A percentile compares a stretch with the other conserved stretches of the same genome.
Evolutionary conservation across 179 eudicot genomes (phyloP).

Genomic region (Amaranthus tricolor): DNA sequence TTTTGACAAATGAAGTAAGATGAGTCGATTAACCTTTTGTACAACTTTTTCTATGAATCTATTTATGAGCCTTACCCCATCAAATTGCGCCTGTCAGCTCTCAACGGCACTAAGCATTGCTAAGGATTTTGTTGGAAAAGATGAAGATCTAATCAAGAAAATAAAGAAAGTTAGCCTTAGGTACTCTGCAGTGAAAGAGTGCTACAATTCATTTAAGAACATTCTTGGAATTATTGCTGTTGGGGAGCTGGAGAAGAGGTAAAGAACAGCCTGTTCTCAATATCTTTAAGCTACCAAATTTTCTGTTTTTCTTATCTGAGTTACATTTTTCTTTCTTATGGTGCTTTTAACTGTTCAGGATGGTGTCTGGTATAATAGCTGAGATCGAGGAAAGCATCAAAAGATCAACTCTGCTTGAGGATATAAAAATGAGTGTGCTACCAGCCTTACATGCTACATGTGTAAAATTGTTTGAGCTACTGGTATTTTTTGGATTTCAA

Average conservation of each 20-base stretch:
- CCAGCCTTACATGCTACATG: slow-evolving; percentile 70
- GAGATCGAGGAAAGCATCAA: slow-evolving; percentile 79
- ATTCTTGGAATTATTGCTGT: slow-evolving; percentile 66
- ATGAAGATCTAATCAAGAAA: slow-evolving; percentile 55
- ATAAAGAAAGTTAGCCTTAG: slow-evolving; percentile 64
- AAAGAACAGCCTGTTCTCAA: slow-evolving; percentile 5
- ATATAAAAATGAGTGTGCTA: slow-evolving; percentile 61
- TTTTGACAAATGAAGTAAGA: slow-evolving; percentile 85
- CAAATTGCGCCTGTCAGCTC: slow-evolving; percentile 42
- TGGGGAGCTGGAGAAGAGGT: slow-evolving; percentile 96
- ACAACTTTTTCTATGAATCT: background rate
- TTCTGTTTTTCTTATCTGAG: background rate
- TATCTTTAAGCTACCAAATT: background rate
- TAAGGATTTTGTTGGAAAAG: slow-evolving; percentile 70
- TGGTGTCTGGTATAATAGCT: slow-evolving; percentile 57
- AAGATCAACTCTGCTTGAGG: slow-evolving; percentile 59
- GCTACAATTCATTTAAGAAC: slow-evolving; percentile 76
- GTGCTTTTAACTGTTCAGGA: slow-evolving; percentile 37
- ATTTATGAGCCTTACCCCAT: slow-evolving; percentile 5
- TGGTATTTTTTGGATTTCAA: slow-evolving; percentile 47
- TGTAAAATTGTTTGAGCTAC: slow-evolving; percentile 57
- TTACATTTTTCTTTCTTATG: slow-evolving; percentile 16
- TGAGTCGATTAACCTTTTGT: background rate
- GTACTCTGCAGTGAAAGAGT: slow-evolving; percentile 78
- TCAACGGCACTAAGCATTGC: slow-evolving; percentile 78